Evolutionary conservation across 495 filamentous ascomycete genomes (phyloP).

Genomic region (Baudoinia panamericana): DNA sequence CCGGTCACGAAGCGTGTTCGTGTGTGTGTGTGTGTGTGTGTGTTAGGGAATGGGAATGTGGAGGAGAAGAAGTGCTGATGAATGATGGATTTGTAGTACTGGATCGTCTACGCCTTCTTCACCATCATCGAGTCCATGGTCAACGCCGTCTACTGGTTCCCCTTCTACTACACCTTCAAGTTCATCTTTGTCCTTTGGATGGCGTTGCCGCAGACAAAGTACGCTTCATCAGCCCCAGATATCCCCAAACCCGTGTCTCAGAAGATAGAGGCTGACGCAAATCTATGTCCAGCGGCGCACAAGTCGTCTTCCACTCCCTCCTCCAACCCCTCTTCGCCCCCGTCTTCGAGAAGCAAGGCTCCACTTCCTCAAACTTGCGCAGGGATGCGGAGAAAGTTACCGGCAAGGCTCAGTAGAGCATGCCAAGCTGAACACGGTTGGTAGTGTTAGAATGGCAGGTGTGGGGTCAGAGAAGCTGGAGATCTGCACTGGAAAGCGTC

Average conservation of each 20-base stretch:
- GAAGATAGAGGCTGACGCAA: background rate
- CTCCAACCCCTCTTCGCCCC: conserved; percentile 79
- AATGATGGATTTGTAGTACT: conserved; percentile 60
- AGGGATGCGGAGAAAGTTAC: conserved; percentile 69
- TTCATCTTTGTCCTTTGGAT: conserved; percentile 95
- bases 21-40: background rate
- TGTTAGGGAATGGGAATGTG: conserved; percentile 1
- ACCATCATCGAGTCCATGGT: conserved; percentile 86
- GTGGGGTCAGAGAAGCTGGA: too few species aligned
- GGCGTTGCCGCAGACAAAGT: conserved; percentile 85
- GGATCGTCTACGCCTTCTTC: conserved; percentile 91
- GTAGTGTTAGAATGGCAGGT: too few species aligned
- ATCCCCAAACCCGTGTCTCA: background rate
- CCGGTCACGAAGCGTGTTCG: too few species aligned
- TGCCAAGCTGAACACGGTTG: too few species aligned
- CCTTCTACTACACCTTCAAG: conserved; percentile 99
- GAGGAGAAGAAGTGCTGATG: background rate
- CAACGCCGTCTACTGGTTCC: conserved; percentile 97
- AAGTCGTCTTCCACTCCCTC: conserved; percentile 92
- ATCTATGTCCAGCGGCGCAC: conserved; percentile 56
- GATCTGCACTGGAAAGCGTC: too few species aligned
- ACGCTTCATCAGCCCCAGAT: conserved; percentile 27
- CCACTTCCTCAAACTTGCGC: conserved; percentile 77
- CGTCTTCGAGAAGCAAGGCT: conserved; percentile 63
- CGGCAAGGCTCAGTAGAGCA: conserved; percentile 33